Percentiles rank a stretch among this genome's conserved stretches.
phyloP scores from a whole-genome alignment of 345 rosid species.

The Ricinus communis region DNA sequence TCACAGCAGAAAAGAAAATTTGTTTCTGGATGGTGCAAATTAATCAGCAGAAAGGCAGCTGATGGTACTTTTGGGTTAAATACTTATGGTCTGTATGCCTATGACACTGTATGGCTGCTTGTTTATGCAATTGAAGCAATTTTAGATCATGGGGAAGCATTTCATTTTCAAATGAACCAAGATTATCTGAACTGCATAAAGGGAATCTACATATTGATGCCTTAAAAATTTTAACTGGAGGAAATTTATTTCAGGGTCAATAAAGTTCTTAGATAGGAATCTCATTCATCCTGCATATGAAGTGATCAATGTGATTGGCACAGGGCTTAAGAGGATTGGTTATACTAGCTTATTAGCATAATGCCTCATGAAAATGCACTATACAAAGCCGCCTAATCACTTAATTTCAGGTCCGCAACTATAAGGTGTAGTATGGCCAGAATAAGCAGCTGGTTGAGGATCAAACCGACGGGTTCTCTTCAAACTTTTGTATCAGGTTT shows the following conservation, averaged over 20 bases:
- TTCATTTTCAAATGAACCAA: constrained; percentile 59
- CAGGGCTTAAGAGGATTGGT: constrained; percentile 61
- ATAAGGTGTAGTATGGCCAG: constrained; percentile 64
- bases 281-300: constrained; percentile 70
- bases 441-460: constrained; percentile 40
- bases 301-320: constrained; percentile 72
- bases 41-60: constrained; percentile 34
- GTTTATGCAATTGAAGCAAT: constrained; percentile 65
- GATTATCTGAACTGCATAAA: constrained; percentile 28
- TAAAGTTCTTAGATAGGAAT: constrained; percentile 53
- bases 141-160: constrained; percentile 62
- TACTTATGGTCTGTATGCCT: constrained; percentile 67
- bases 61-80: constrained; percentile 48
- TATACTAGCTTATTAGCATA: constrained; percentile 60
- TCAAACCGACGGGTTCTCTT: background rate
- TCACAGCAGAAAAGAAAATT: constrained; percentile 54
- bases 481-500: background rate
- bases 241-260: constrained; percentile 57
- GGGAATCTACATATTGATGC: constrained; percentile 70
- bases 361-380: constrained; percentile 43
- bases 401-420: constrained; percentile 48
- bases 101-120: constrained; percentile 85
- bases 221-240: constrained; percentile 63
- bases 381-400: constrained; percentile 31
- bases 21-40: constrained; percentile 60